phyloP scores from a whole-genome alignment of 805 yeast genomes.

The Saturnispora silvae region DNA sequence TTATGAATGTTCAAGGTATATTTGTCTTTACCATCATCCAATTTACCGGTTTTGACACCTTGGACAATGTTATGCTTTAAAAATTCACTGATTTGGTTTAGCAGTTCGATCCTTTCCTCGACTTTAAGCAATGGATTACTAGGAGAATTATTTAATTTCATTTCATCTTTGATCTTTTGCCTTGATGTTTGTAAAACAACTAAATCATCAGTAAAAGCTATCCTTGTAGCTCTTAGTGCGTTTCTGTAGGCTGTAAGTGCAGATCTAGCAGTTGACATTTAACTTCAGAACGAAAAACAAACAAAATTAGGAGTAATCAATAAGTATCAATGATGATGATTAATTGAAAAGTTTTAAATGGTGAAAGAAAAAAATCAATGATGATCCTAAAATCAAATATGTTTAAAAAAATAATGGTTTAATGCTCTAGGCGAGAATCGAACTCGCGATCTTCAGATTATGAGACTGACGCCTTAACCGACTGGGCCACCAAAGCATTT shows the following conservation, averaged over 20 bases:
- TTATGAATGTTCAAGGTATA: conserved; percentile 61
- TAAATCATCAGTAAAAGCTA: conserved; percentile 46
- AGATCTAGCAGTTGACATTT: conserved; percentile 12
- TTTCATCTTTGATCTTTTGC: conserved; percentile 45
- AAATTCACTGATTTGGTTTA: conserved; percentile 64
- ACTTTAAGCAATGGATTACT: conserved; percentile 39
- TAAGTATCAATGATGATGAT: too few species aligned
- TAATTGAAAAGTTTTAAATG: conserved; percentile 1
- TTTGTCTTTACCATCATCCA: conserved; percentile 32
- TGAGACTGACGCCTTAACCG: conserved; percentile 22
- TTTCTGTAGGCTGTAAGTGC: conserved; percentile 44
- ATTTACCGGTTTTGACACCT: conserved; percentile 38
- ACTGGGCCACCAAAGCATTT: conserved; percentile 27
- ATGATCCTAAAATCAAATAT: not conserved
- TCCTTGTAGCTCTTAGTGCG: conserved; percentile 54
- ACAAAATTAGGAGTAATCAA: too few species aligned
- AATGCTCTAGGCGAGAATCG: conserved; percentile 32
- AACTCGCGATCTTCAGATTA: conserved; percentile 30
- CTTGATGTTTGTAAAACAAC: conserved; percentile 50
- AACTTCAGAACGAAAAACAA: not conserved
- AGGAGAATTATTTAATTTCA: conserved; percentile 24
- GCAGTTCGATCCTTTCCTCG: conserved; percentile 40
- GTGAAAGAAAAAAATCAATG: not conserved
- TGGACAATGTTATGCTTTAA: conserved; percentile 79
- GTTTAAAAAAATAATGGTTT: too few species aligned